Percentiles rank a stretch among this genome's conserved stretches.
Evolutionary conservation across 371 early-diverging fungal species (phyloP).

Genomic region (Lichtheimia ornata): DNA sequence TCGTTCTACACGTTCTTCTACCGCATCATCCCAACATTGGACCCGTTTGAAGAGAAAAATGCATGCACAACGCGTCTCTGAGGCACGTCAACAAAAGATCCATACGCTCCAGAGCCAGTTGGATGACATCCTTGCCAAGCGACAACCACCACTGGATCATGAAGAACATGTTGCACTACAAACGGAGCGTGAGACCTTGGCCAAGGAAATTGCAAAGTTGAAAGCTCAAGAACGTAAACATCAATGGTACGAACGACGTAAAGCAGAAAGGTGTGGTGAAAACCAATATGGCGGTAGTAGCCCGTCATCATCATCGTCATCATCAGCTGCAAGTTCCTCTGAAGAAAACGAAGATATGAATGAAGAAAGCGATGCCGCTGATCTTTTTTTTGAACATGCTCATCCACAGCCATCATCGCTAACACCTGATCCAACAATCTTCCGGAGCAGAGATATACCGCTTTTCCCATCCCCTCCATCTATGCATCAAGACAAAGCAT

Average conservation of each 20-base stretch:
- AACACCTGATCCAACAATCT: no score
- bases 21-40: neutral
- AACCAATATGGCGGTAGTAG: no score
- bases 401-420: no score
- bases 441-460: no score
- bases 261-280: conserved; percentile 14
- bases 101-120: conserved; percentile 34
- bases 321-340: no score
- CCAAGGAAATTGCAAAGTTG: conserved; percentile 48
- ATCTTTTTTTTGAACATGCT: no score
- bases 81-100: conserved; percentile 39
- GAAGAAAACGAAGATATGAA: no score
- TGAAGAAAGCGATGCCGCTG: no score
- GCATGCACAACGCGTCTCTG: conserved; percentile 49
- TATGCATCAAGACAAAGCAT: no score
- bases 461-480: no score
- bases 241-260: conserved; percentile 64
- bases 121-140: conserved; percentile 10
- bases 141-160: conserved; percentile 22
- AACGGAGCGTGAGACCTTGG: conserved; percentile 10
- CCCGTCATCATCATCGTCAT: no score
- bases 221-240: conserved; percentile 66
- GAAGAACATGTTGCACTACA: conserved; percentile 6
- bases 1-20: neutral
- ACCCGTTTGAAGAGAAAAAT: conserved; percentile 33